phyloP scores from a whole-genome alignment of 1,284 basidiomycete species.

The Xanthoconium separans region DNA sequence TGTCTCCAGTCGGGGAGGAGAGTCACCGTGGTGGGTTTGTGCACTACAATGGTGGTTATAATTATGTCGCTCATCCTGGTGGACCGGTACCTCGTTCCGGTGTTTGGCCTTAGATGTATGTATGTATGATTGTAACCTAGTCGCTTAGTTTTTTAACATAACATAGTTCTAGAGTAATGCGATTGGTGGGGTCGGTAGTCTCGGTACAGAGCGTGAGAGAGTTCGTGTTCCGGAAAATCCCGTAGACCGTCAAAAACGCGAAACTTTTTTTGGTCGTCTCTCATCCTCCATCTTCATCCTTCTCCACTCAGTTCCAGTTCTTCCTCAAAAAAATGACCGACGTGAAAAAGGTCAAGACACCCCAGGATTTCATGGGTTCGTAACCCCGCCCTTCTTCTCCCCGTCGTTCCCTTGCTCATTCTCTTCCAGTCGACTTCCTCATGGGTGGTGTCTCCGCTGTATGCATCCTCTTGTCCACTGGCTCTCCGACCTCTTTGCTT shows the following conservation, averaged over 20 bases:
- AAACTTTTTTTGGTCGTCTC: slow-evolving; percentile 36
- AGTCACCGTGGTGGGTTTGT: slow-evolving; percentile 24
- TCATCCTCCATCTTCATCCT: slow-evolving; percentile 41
- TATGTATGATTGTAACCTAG: slow-evolving; percentile 27
- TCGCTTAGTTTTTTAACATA: too few relatives aligned
- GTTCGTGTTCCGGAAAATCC: slow-evolving; percentile 38
- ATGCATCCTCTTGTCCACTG: slow-evolving; percentile 33
- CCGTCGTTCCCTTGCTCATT: slow-evolving; percentile 6
- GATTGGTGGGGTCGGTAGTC: slow-evolving; percentile 26
- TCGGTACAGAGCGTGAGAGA: slow-evolving; percentile 36
- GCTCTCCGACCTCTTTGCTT: slow-evolving; percentile 3
- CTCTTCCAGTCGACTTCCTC: slow-evolving; percentile 73
- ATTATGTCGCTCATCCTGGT: slow-evolving; percentile 20
- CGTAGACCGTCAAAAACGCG: slow-evolving; percentile 38
- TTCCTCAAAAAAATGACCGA: slow-evolving; percentile 72
- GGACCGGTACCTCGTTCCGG: slow-evolving; percentile 27
- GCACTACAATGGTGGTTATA: slow-evolving; percentile 27
- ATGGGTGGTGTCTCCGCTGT: slow-evolving; percentile 93
- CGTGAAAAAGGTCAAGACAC: slow-evolving; percentile 71
- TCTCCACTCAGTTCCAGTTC: slow-evolving; percentile 32
- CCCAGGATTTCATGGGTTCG: slow-evolving; percentile 73
- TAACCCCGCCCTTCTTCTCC: slow-evolving; percentile 6
- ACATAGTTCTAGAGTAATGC: too few relatives aligned
- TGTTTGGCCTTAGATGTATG: slow-evolving; percentile 27
- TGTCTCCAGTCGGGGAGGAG: slow-evolving; percentile 28